Conservation (phyloP, 2,329 filamentous ascomycete genomes). For the Pleomassaria siparia region DNA sequence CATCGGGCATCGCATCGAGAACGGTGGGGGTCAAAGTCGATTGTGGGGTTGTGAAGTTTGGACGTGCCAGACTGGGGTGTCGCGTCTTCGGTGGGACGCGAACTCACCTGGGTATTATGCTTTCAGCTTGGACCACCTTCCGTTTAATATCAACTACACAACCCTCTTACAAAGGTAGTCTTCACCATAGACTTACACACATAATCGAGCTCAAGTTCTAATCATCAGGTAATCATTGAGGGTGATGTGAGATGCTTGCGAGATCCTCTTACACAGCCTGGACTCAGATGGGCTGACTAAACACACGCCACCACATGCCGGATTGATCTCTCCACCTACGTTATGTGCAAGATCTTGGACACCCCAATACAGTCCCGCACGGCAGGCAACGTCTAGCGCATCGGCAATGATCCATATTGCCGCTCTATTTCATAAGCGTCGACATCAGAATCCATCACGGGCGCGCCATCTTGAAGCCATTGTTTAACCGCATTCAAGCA, state of each 20-base stretch:
- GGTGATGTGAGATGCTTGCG: too few species aligned
- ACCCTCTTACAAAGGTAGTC: not conserved
- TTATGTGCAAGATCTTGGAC: not conserved
- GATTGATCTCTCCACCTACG: not conserved
- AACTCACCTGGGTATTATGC: not conserved
- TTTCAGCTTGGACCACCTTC: too few species aligned
- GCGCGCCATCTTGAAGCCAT: not conserved
- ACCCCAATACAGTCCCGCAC: not conserved
- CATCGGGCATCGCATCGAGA: slow-evolving; percentile 45
- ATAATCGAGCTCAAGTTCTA: too few species aligned
- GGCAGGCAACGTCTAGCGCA: not conserved
- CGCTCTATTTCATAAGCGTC: slow-evolving; percentile 6
- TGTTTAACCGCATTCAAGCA: slow-evolving; percentile 8
- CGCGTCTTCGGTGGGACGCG: slow-evolving; percentile 13
- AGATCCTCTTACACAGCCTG: too few species aligned
- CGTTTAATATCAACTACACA: not conserved
- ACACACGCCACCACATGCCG: too few species aligned
- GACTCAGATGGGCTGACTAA: too few species aligned
- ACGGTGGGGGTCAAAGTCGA: slow-evolving; percentile 18
- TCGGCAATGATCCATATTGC: slow-evolving; percentile 8
- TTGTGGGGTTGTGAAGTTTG: slow-evolving; percentile 18
- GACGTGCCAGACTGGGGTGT: slow-evolving; percentile 7
- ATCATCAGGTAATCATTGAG: too few species aligned
- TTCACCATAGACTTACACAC: too few species aligned
- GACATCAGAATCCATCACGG: not conserved